These are phyloP conservation scores for Galerina marginata DNA, from an alignment of 768 basidiomycete species.

Conservation along the genomic window DNA sequence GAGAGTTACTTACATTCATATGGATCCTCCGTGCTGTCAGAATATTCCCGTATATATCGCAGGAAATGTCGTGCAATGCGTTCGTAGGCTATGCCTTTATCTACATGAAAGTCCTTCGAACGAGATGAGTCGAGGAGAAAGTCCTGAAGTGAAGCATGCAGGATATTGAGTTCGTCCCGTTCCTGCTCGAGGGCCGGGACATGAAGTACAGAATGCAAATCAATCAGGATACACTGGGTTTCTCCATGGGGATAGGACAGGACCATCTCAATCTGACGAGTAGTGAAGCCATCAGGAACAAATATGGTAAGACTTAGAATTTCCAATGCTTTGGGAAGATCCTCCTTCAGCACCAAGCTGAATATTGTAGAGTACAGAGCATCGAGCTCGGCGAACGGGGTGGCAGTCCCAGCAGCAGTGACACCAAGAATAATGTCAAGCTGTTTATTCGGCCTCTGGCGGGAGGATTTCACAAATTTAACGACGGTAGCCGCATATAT, in stretches of 20 bases:
- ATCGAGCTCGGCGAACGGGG: conserved; percentile 15
- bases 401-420: background rate
- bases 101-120: too few relatives aligned
- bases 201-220: background rate
- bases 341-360: background rate
- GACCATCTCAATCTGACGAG: background rate
- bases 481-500: conserved; percentile 16
- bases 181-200: too few relatives aligned
- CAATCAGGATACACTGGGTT: background rate
- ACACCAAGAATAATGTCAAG: conserved; percentile 4
- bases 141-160: too few relatives aligned
- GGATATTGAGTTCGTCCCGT: too few relatives aligned
- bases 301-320: background rate
- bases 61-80: too few relatives aligned
- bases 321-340: background rate
- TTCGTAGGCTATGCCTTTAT: too few relatives aligned
- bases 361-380: conserved; percentile 7
- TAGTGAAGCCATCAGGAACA: too few relatives aligned
- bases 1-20: too few relatives aligned
- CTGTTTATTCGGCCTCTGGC: background rate
- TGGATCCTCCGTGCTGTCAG: too few relatives aligned
- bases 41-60: too few relatives aligned
- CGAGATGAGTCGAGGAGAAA: too few relatives aligned
- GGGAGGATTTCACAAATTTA: conserved; percentile 5
- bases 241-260: background rate